phyloP scores from a whole-genome alignment of 1,284 basidiomycete species.

The Mycena citricolor region DNA sequence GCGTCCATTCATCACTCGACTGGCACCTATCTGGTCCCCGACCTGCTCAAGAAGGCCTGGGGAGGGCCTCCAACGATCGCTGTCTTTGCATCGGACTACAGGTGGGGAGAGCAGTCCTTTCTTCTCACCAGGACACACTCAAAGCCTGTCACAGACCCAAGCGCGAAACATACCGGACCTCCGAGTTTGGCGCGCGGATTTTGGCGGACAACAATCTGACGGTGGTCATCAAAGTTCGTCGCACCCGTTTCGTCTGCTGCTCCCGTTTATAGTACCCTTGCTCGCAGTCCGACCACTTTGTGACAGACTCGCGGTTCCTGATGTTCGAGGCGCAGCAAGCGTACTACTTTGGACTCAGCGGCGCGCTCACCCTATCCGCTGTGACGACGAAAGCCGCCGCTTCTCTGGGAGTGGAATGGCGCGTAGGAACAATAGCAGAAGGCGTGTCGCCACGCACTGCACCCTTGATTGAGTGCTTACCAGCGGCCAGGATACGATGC shows the following conservation, averaged over 20 bases:
- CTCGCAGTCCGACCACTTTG: slow-evolving; percentile 66
- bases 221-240: slow-evolving; percentile 77
- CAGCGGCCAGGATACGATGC: slow-evolving; percentile 47
- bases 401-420: slow-evolving; percentile 75
- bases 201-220: slow-evolving; percentile 70
- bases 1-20: slow-evolving; percentile 10
- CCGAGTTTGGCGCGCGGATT: slow-evolving; percentile 83
- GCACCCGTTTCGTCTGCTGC: neutral
- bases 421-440: slow-evolving; percentile 60
- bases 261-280: slow-evolving; percentile 4
- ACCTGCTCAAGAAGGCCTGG: slow-evolving; percentile 69
- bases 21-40: slow-evolving; percentile 18
- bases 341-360: slow-evolving; percentile 68
- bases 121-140: too few species aligned
- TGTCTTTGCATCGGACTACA: slow-evolving; percentile 65
- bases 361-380: slow-evolving; percentile 61
- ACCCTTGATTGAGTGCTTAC: neutral
- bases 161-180: slow-evolving; percentile 80
- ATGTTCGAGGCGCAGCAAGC: slow-evolving; percentile 86
- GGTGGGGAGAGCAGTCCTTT: too few species aligned
- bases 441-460: slow-evolving; percentile 30
- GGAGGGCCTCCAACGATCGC: slow-evolving; percentile 66
- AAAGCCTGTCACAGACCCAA: slow-evolving; percentile 50
- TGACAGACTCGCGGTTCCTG: slow-evolving; percentile 77
- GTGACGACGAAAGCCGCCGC: slow-evolving; percentile 79